Evolutionary conservation across 495 filamentous ascomycete species (phyloP).

Genomic region (Tuber microsphaerosporum): DNA sequence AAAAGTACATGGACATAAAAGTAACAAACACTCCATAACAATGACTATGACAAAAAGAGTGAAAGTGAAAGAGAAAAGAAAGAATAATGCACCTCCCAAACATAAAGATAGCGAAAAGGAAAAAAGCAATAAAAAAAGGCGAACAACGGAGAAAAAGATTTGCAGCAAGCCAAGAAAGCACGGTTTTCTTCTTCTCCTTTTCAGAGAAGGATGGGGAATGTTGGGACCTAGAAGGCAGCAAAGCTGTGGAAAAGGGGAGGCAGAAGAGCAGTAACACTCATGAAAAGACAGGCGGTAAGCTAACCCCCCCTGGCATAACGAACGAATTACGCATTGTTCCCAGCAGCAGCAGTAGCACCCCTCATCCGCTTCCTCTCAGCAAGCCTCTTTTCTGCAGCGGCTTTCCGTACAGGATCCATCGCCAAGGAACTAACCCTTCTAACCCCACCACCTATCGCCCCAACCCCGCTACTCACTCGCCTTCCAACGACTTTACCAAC

Average conservation of each 20-base stretch:
- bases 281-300: not conserved
- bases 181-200: not conserved
- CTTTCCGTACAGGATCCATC: constrained; percentile 33
- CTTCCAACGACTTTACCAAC: constrained; percentile 27
- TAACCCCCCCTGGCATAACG: not conserved
- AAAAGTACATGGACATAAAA: not conserved
- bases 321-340: not conserved
- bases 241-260: not conserved
- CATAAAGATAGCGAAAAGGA: not conserved
- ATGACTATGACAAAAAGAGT: not conserved
- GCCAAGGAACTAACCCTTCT: constrained; percentile 3
- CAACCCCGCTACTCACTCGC: constrained; percentile 15
- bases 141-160: not conserved
- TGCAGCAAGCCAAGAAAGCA: not conserved
- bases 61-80: not conserved
- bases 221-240: not conserved
- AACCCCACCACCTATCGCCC: not conserved
- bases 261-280: not conserved
- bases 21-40: not conserved
- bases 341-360: constrained; percentile 13
- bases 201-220: not conserved
- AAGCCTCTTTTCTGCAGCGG: constrained; percentile 33
- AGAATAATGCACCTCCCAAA: not conserved
- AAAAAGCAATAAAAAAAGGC: not conserved
- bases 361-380: constrained; percentile 34